phyloP scores from a whole-genome alignment of 1,284 basidiomycete genomes.

The Sutorius eximius region DNA sequence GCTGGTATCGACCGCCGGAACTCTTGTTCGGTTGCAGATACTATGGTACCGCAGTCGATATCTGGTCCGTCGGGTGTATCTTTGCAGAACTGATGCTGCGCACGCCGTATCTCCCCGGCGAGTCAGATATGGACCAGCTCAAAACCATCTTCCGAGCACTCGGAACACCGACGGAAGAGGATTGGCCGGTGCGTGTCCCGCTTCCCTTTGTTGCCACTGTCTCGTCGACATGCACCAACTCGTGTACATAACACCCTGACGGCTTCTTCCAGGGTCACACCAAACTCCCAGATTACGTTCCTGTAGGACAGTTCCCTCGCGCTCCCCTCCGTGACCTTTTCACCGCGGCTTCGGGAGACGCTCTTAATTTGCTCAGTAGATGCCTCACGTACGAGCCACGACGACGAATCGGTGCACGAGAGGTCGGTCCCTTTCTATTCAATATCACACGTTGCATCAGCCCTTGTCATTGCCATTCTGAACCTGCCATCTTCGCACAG shows the following conservation, averaged over 20 bases:
- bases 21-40: constrained; percentile 86
- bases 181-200: constrained; percentile 79
- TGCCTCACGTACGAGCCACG: constrained; percentile 87
- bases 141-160: constrained; percentile 93
- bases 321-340: constrained; percentile 84
- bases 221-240: background rate
- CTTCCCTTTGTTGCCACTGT: background rate
- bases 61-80: constrained; percentile 95
- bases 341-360: constrained; percentile 86
- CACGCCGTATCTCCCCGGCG: constrained; percentile 91
- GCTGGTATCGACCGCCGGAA: constrained; percentile 98
- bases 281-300: constrained; percentile 86
- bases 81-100: constrained; percentile 95
- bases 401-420: constrained; percentile 77
- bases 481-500: constrained; percentile 37
- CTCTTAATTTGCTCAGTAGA: constrained; percentile 80
- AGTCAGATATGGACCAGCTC: constrained; percentile 95
- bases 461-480: background rate
- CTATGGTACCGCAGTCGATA: constrained; percentile 87
- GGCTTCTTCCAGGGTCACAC: constrained; percentile 68
- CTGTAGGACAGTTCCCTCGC: constrained; percentile 81
- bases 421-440: constrained; percentile 45
- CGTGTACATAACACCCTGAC: background rate
- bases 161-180: constrained; percentile 92
- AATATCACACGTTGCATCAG: background rate